Percentiles rank a stretch among this genome's conserved stretches.
Evolutionary conservation across 257 asterid species (phyloP).

Genomic region (Solanum chmielewskii): DNA sequence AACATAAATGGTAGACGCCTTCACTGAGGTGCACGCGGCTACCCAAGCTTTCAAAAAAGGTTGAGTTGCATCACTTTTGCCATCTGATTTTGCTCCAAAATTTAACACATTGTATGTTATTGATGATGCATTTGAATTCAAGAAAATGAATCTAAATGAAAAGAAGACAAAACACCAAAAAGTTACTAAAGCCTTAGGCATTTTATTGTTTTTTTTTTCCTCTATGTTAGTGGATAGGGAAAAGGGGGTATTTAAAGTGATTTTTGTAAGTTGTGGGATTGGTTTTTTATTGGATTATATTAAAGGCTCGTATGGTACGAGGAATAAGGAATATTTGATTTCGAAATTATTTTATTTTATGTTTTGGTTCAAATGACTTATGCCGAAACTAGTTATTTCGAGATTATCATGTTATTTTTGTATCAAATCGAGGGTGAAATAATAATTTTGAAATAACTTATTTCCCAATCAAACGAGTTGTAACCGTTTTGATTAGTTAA

Average conservation of each 20-base stretch:
- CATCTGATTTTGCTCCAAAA: slow-evolving; percentile 43
- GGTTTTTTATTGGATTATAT: background rate
- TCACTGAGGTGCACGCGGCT: slow-evolving; percentile 19
- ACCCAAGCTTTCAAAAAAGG: slow-evolving; percentile 41
- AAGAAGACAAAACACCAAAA: background rate
- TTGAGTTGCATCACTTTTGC: slow-evolving; percentile 32
- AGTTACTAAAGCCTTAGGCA: background rate
- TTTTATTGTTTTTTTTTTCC: background rate
- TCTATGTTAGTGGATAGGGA: background rate
- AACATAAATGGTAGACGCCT: slow-evolving; percentile 16
- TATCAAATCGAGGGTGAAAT: too few species aligned
- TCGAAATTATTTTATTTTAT: too few species aligned
- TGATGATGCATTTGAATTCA: slow-evolving; percentile 12
- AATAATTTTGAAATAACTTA: background rate
- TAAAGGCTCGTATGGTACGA: background rate
- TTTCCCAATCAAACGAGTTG: accelerated
- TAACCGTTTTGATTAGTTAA: background rate
- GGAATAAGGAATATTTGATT: background rate
- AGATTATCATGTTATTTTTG: too few species aligned
- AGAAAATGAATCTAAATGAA: slow-evolving; percentile 2
- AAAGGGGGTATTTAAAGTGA: background rate
- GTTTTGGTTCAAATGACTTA: background rate
- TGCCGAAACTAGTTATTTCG: background rate
- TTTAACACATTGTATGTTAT: slow-evolving; percentile 25
- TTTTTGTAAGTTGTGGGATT: background rate